These are phyloP conservation scores for Suhomyces chickasaworum DNA, from an alignment of 1,139 yeast species.

Conservation along the genomic window DNA sequence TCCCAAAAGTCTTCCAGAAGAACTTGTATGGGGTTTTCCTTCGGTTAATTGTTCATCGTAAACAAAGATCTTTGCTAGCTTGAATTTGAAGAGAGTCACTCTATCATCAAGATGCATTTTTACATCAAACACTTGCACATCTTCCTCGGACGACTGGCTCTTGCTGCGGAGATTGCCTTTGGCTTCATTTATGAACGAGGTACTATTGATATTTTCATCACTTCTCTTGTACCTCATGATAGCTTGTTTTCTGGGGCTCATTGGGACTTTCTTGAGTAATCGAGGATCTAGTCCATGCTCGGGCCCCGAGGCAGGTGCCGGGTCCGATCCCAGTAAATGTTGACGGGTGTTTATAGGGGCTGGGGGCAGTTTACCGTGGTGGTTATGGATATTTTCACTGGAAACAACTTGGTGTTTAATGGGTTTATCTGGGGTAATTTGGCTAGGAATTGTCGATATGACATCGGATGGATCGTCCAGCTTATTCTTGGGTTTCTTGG, in stretches of 20 bases:
- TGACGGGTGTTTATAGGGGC: not conserved
- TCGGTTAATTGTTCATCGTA: slow-evolving; percentile 42
- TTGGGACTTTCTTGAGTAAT: slow-evolving; percentile 1
- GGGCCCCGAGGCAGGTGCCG: too few species aligned
- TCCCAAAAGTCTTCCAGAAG: slow-evolving; percentile 53
- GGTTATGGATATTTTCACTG: not conserved
- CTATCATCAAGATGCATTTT: slow-evolving; percentile 35
- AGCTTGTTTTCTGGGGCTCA: slow-evolving; percentile 46
- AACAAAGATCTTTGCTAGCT: slow-evolving; percentile 43
- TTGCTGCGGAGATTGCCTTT: slow-evolving; percentile 30
- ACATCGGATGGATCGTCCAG: not conserved
- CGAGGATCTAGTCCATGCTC: not conserved
- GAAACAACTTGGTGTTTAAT: not conserved
- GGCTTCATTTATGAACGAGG: slow-evolving; percentile 27
- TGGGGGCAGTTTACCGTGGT: not conserved
- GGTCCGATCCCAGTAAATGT: too few species aligned
- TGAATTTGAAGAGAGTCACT: slow-evolving; percentile 39
- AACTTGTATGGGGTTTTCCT: slow-evolving; percentile 15
- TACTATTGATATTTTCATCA: slow-evolving; percentile 29
- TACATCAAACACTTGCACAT: slow-evolving; percentile 6
- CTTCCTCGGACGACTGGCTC: slow-evolving; percentile 9
- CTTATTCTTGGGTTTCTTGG: slow-evolving; percentile 3
- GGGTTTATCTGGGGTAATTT: not conserved
- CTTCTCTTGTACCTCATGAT: slow-evolving; percentile 42
- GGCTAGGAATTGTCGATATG: not conserved